phyloP scores from a whole-genome alignment of 2,329 filamentous ascomycete genomes.

The Penicillium capsulatum region DNA sequence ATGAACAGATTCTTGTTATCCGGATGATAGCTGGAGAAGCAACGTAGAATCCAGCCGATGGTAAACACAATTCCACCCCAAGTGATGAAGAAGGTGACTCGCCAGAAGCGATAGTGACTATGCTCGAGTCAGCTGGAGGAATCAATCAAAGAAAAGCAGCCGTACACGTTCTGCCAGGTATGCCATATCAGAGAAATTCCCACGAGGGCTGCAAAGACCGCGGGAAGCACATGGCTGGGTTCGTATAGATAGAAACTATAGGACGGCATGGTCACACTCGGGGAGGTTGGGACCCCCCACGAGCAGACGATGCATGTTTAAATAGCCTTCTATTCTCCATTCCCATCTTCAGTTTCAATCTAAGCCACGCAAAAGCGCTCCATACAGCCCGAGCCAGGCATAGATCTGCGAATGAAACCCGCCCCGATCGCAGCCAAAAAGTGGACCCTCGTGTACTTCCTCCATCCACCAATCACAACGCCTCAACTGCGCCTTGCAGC shows the following conservation, averaged over 20 bases:
- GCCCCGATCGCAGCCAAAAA: too few relatives aligned
- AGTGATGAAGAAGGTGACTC: constrained; percentile 36
- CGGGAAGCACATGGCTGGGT: constrained; percentile 33
- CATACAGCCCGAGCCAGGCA: constrained; percentile 6
- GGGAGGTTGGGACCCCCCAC: too few relatives aligned
- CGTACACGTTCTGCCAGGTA: constrained; percentile 34
- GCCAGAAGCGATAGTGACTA: constrained; percentile 33
- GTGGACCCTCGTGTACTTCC: too few relatives aligned
- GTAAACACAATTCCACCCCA: constrained; percentile 37
- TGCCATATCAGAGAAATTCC: constrained; percentile 30
- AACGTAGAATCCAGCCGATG: constrained; percentile 35
- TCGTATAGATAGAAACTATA: constrained; percentile 27
- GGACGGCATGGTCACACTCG: constrained; percentile 13
- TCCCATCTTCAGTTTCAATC: too few relatives aligned
- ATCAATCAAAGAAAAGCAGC: not conserved
- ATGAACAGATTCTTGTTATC: constrained; percentile 31
- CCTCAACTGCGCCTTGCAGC: not conserved
- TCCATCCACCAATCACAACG: not conserved
- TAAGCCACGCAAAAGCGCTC: constrained; percentile 1
- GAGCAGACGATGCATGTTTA: too few relatives aligned
- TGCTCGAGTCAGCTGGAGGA: not conserved
- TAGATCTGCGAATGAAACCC: too few relatives aligned
- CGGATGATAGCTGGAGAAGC: constrained; percentile 28
- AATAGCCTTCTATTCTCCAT: too few relatives aligned
- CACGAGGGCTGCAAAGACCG: constrained; percentile 31